phyloP scores from a whole-genome alignment of 768 basidiomycete species.

The Tylopilus sp. region DNA sequence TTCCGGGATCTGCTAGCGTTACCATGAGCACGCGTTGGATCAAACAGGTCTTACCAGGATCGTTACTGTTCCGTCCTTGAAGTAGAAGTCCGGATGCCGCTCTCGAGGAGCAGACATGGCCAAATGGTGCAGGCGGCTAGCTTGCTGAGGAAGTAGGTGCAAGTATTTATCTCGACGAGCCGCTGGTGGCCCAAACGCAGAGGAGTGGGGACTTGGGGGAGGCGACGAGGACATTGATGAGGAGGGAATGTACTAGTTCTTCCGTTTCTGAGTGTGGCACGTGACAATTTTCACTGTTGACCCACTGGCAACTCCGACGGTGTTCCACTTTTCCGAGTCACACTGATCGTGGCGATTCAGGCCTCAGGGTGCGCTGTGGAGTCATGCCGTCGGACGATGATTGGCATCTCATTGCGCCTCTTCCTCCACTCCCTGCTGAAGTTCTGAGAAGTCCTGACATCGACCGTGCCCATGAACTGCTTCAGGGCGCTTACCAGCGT shows the following conservation, averaged over 20 bases:
- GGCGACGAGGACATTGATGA: neutral
- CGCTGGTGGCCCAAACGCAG: neutral
- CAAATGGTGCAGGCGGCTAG: neutral
- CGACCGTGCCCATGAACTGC: neutral
- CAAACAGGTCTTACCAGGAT: neutral
- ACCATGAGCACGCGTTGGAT: neutral
- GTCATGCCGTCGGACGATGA: neutral
- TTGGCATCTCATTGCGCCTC: neutral
- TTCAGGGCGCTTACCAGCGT: neutral
- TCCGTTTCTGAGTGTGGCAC: neutral
- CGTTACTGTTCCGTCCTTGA: neutral
- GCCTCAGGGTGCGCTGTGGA: neutral
- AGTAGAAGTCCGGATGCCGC: neutral
- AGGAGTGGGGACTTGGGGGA: neutral
- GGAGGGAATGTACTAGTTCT: neutral
- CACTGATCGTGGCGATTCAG: neutral
- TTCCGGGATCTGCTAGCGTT: neutral
- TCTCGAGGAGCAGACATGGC: neutral
- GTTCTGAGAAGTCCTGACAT: constrained; percentile 10
- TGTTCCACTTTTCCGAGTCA: neutral
- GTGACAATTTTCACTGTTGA: neutral
- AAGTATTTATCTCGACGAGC: neutral
- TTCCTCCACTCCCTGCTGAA: constrained; percentile 6
- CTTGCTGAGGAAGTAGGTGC: neutral
- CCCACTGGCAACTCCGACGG: too few species aligned